Base-by-base conservation (phyloP, 1,284 basidiomycete genomes). In the Cryptococcus hybrid region DNA sequence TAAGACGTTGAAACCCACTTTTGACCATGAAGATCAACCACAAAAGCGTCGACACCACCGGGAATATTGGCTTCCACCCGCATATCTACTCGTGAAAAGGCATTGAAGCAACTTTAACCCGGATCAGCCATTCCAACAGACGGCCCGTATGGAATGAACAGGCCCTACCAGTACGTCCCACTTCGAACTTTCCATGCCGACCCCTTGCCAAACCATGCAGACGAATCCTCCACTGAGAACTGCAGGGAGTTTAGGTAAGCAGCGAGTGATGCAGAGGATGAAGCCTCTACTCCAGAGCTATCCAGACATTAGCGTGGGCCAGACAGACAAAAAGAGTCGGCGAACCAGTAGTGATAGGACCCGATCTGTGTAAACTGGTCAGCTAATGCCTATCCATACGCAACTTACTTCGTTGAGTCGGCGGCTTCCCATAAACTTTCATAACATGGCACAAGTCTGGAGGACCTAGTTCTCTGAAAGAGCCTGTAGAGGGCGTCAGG, bases 21-120 rank as follows among this genome's bases (percentile, higher is more conserved):
- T 24, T 99, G 94, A 30, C 96, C 95, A 30, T 95, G 86, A 54
- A 96, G 78, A 77, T 99, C 96, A 30, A 99, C 87, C 35, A 92
- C 88, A 75, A 97, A 98, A 7, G 95, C 90, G 67, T 89, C 86
- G 2, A 99, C 96, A 30, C 94, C 94, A 45, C 95, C 95, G 0
- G 96, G 96, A 52, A 99, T 99, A 78, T 95, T 95, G 57, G 98
- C 96, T 65, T 99, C 95, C 6, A 99, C 94, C 45, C 95, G 86
- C 30, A 99, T 87, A 70, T 99, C 96, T 42, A 99, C 90, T 18
- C 96, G 83, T 44, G 93, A 95, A 75, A 99, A 99, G 12, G 96
- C 96, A 75, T 99, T 96, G 81, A 97, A 99, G 78, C 93, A 96
- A 78, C 89, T 90, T 64, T 4, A 24, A 4, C 8, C 45, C 55